Conservation (phyloP, 2,329 filamentous ascomycete species). For the Ambrosiella cleistominuta region DNA sequence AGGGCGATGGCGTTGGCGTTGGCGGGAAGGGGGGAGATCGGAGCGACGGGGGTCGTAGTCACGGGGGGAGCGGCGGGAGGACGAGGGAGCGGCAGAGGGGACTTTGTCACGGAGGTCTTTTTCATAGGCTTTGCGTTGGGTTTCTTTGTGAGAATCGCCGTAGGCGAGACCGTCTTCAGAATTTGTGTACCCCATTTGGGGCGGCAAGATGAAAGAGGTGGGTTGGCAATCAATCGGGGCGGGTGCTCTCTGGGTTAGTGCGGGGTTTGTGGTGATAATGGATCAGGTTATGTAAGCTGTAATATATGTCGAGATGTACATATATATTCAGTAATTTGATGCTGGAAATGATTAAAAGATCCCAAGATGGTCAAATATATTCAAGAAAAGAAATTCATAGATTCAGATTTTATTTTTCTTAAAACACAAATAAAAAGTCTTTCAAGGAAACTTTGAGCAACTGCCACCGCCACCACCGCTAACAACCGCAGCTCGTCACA, state of each 20-base stretch:
- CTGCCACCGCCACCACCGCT: neutral
- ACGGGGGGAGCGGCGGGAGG: neutral
- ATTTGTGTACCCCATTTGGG: constrained; percentile 4
- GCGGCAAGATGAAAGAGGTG: neutral
- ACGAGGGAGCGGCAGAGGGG: too few species aligned
- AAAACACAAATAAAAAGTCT: neutral
- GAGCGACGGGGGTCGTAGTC: neutral
- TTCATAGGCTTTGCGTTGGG: constrained; percentile 8
- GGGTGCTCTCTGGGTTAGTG: too few species aligned
- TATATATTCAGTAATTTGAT: too few species aligned
- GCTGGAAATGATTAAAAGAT: neutral
- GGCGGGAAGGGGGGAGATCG: neutral
- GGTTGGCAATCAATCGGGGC: neutral
- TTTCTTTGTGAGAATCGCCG: constrained; percentile 9
- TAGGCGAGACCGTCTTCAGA: constrained; percentile 12
- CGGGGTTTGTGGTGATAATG: too few species aligned
- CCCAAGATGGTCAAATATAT: neutral
- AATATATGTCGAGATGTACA: too few species aligned
- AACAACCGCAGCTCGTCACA: neutral
- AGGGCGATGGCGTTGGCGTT: neutral
- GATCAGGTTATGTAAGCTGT: too few species aligned
- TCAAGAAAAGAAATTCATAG: too few species aligned
- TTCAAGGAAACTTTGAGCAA: neutral
- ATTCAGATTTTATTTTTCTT: neutral
- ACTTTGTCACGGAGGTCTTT: constrained; percentile 2